Conservation (phyloP, 352 stramenopile genomes). For the Phytophthora aleatoria region DNA sequence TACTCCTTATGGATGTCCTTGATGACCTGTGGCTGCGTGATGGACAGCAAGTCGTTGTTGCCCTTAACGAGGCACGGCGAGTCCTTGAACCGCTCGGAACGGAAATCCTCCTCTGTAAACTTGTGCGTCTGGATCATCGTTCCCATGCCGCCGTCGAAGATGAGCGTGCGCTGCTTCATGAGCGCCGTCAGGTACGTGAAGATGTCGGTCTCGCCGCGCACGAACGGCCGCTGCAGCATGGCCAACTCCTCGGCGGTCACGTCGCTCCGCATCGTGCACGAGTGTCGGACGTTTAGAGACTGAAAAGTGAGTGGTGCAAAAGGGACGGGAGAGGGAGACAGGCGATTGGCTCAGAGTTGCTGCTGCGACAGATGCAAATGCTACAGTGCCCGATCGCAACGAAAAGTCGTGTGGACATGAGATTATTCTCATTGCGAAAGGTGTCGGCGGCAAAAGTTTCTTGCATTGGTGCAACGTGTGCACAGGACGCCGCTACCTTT, state of each 20-base stretch:
- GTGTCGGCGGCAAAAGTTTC: too few relatives aligned
- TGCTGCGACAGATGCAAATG: not conserved
- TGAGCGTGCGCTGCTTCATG: conserved; percentile 87
- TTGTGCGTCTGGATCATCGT: conserved; percentile 97
- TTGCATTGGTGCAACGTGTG: too few relatives aligned
- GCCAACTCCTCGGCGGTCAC: conserved; percentile 46
- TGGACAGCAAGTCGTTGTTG: conserved; percentile 97
- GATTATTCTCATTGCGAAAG: too few relatives aligned
- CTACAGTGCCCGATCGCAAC: conserved; percentile 1
- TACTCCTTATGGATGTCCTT: conserved; percentile 95
- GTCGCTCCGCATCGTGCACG: conserved; percentile 27
- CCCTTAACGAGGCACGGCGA: conserved; percentile 93
- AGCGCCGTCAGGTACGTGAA: conserved; percentile 75
- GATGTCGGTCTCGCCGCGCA: conserved; percentile 75
- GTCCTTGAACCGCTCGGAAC: conserved; percentile 94
- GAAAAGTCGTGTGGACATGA: conserved; percentile 4
- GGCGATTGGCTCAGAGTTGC: conserved; percentile 3
- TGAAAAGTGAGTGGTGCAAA: conserved; percentile 24
- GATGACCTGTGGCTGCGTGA: conserved; percentile 96
- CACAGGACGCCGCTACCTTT: too few relatives aligned
- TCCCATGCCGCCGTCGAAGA: conserved; percentile 98
- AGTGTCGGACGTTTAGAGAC: conserved; percentile 12
- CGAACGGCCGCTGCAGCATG: conserved; percentile 64
- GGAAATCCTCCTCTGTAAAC: conserved; percentile 95
- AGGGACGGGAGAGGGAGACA: conserved; percentile 8